These are phyloP conservation scores for Kwoniella pini DNA, from an alignment of 768 basidiomycete species.

Conservation along the genomic window DNA sequence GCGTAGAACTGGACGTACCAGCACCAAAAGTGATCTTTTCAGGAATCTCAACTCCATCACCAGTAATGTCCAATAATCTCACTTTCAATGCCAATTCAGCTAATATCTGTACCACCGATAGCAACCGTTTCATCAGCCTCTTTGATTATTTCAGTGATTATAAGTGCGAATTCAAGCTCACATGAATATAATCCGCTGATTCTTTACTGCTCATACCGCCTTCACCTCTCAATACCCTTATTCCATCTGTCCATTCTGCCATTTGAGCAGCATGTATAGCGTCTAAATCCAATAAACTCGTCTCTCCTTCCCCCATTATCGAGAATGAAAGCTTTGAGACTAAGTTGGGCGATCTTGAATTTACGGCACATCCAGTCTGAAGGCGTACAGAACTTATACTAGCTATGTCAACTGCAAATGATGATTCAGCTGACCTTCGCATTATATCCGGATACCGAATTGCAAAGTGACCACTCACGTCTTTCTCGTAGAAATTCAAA, in stretches of 20 bases:
- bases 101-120: constrained; percentile 31
- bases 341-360: constrained; percentile 38
- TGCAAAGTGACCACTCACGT: constrained; percentile 24
- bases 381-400: constrained; percentile 31
- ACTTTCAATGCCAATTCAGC: constrained; percentile 49
- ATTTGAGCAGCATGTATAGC: constrained; percentile 45
- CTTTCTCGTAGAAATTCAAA: constrained; percentile 36
- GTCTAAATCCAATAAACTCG: constrained; percentile 45
- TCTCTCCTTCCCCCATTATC: constrained; percentile 35
- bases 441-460: not conserved
- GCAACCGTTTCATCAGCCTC: too few species aligned
- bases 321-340: constrained; percentile 44
- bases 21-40: constrained; percentile 35
- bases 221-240: constrained; percentile 41
- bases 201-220: constrained; percentile 39
- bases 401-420: constrained; percentile 36
- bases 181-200: constrained; percentile 34
- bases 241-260: constrained; percentile 49
- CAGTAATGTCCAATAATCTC: constrained; percentile 43
- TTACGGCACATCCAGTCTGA: constrained; percentile 36
- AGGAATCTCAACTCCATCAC: constrained; percentile 48
- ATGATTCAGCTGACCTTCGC: not conserved
- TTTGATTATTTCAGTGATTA: not conserved
- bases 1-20: too few species aligned
- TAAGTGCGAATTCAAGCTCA: constrained; percentile 17